Conservation (phyloP, 2,329 filamentous ascomycete genomes). For the Penicillium sp. region DNA sequence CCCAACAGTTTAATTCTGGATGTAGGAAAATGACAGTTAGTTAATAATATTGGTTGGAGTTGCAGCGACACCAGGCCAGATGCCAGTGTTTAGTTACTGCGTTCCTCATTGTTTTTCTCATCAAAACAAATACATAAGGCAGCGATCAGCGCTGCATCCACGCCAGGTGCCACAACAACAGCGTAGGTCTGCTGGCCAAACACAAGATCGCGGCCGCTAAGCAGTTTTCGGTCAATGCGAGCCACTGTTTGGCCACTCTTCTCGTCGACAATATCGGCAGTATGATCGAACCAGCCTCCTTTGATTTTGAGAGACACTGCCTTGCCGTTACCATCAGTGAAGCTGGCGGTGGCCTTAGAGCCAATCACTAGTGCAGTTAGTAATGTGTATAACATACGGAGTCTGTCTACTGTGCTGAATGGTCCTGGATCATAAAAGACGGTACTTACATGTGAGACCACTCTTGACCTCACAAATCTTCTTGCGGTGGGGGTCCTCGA, state of each 20-base stretch:
- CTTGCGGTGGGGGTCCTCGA: conserved; percentile 47
- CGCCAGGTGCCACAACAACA: conserved; percentile 62
- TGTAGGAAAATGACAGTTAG: too few species aligned
- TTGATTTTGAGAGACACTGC: conserved; percentile 56
- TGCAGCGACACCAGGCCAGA: too few species aligned
- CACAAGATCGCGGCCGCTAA: conserved; percentile 59
- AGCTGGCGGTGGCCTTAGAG: conserved; percentile 44
- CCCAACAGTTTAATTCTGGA: too few species aligned
- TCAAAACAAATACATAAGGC: conserved; percentile 69
- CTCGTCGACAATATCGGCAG: conserved; percentile 59
- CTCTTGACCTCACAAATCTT: conserved; percentile 59
- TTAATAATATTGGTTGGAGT: too few species aligned
- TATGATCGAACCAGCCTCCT: conserved; percentile 61
- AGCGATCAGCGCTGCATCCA: conserved; percentile 65
- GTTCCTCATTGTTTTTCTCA: conserved; percentile 60
- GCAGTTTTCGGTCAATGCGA: conserved; percentile 58
- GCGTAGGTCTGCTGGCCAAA: conserved; percentile 66
- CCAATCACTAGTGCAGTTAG: conserved; percentile 21
- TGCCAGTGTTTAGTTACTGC: background rate
- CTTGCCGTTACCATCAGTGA: conserved; percentile 52
- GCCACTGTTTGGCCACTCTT: conserved; percentile 55
- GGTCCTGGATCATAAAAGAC: background rate
- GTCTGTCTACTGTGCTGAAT: background rate
- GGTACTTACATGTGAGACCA: conserved; percentile 52
- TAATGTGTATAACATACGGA: background rate